Evolutionary conservation across 2,329 filamentous ascomycete genomes (phyloP).

Genomic region (Neofusicoccum laricinum): DNA sequence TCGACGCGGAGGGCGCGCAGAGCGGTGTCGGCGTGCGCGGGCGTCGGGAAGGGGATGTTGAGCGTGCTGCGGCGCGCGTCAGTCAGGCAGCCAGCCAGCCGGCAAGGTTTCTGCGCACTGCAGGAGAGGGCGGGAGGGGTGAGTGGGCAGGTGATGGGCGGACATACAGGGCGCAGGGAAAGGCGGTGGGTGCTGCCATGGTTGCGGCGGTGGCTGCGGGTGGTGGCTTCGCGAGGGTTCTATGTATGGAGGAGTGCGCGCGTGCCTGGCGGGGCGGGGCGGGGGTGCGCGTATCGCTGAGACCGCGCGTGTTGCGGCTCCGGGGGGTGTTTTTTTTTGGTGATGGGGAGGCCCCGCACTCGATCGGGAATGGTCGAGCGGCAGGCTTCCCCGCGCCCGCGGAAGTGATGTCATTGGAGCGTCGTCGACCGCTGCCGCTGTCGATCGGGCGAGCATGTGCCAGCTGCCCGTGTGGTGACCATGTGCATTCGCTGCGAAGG

Average conservation of each 20-base stretch:
- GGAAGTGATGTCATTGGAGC: neutral
- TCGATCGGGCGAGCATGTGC: neutral
- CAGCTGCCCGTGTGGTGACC: too few relatives aligned
- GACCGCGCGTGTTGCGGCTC: neutral
- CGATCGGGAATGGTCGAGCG: neutral
- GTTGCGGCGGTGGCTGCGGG: neutral
- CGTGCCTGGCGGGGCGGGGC: neutral
- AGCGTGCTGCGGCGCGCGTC: slow-evolving; percentile 58
- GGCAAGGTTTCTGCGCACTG: neutral
- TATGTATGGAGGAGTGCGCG: neutral
- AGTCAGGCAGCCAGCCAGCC: neutral
- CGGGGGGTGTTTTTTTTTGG: neutral
- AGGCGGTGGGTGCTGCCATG: slow-evolving; percentile 20
- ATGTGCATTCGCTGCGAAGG: too few relatives aligned
- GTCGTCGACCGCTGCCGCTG: neutral
- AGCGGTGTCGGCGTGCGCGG: slow-evolving; percentile 74
- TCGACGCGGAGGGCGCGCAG: slow-evolving; percentile 78
- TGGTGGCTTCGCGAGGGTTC: neutral
- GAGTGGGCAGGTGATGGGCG: neutral
- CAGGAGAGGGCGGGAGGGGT: neutral
- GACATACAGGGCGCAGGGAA: slow-evolving; percentile 40
- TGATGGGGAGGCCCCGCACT: neutral
- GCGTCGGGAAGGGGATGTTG: slow-evolving; percentile 75
- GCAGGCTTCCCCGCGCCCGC: neutral
- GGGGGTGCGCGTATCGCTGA: neutral